Conservation (phyloP, 257 asterid species). For the Eucommia ulmoides region DNA sequence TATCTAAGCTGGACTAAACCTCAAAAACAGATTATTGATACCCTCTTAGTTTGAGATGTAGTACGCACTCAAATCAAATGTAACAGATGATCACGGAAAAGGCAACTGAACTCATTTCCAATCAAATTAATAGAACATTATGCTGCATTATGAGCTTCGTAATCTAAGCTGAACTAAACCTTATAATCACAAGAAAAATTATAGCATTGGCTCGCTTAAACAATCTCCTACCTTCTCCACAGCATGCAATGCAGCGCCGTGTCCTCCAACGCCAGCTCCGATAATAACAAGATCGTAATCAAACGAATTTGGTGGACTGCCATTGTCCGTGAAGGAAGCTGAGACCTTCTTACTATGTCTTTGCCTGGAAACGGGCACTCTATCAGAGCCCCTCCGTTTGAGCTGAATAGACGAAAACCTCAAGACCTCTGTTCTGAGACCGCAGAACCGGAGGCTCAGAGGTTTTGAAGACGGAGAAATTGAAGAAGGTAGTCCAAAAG, state of each 20-base stretch:
- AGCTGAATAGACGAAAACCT: neutral
- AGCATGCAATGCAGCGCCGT: constrained; percentile 39
- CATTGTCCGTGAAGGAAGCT: constrained; percentile 11
- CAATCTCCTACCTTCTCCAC: constrained; percentile 28
- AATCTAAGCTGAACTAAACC: neutral
- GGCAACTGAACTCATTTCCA: too few species aligned
- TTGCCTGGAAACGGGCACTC: neutral
- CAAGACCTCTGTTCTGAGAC: neutral
- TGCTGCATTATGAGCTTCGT: too few species aligned
- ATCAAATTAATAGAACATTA: too few species aligned
- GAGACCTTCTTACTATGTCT: neutral
- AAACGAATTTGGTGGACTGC: constrained; percentile 17
- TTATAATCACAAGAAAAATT: too few species aligned
- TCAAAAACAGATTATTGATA: too few species aligned
- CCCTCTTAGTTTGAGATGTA: too few species aligned
- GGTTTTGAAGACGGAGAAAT: neutral
- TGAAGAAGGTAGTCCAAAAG: neutral
- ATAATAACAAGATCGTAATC: constrained; percentile 31
- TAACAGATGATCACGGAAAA: too few species aligned
- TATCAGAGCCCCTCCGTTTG: neutral
- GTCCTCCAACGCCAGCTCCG: constrained; percentile 45
- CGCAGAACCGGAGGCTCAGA: neutral
- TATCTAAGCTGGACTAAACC: neutral
- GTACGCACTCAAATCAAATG: too few species aligned
- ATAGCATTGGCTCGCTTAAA: too few species aligned